Conservation (phyloP, 768 basidiomycete genomes). For the Phylloporus scabripes region DNA sequence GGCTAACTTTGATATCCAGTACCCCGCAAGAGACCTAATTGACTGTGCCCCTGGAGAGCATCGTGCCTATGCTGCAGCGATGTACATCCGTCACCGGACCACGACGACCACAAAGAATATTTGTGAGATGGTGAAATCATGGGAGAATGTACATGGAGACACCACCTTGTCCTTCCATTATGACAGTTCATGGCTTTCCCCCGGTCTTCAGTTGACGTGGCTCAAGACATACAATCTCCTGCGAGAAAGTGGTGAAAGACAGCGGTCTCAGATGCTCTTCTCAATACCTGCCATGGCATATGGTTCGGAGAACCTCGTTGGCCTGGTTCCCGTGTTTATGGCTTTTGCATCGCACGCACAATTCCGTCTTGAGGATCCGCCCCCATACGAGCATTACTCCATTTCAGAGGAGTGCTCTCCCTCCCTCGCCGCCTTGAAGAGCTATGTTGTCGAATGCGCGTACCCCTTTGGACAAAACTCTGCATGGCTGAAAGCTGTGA, state of each 20-base stretch:
- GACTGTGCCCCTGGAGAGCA: too few relatives aligned
- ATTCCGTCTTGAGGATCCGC: constrained; percentile 8
- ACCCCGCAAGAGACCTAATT: too few relatives aligned
- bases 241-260: constrained; percentile 5
- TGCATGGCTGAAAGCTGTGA: neutral
- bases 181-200: constrained; percentile 20
- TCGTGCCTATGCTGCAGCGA: too few relatives aligned
- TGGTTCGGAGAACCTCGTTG: constrained; percentile 4
- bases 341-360: constrained; percentile 23
- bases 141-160: too few relatives aligned
- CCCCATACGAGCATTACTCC: constrained; percentile 7
- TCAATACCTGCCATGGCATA: constrained; percentile 28
- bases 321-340: constrained; percentile 25
- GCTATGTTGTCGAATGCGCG: neutral
- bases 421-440: neutral
- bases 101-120: too few relatives aligned
- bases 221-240: constrained; percentile 24
- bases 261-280: constrained; percentile 23
- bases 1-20: too few relatives aligned
- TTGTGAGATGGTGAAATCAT: constrained; percentile 2
- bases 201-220: constrained; percentile 16
- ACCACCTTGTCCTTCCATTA: too few relatives aligned
- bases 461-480: neutral
- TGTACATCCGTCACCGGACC: too few relatives aligned
- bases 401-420: neutral